Evolutionary conservation across 495 filamentous ascomycete genomes (phyloP), one percentile per base, ranked within the genome.

Genomic region (Diplogelasinospora grovesii): DNA sequence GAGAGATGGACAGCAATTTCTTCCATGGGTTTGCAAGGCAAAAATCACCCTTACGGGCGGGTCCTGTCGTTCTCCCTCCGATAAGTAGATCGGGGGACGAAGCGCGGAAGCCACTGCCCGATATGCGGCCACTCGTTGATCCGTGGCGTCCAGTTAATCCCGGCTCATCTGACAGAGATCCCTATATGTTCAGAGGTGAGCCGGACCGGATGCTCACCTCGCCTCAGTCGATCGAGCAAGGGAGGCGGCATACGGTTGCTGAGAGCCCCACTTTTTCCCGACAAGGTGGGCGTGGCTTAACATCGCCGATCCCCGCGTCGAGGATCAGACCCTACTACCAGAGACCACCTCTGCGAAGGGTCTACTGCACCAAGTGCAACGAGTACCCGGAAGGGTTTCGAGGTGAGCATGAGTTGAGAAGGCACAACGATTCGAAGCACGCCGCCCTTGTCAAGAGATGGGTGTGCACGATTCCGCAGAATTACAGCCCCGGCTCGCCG

Each of bases 341-440:
- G 46, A 82, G 90, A 30, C 86, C 85, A 13, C 73, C 75, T 15
- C 82, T 89, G 24, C 74, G 78, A 14, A 87, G 92, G 49, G 82
- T 92, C 13, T 77, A 74, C 47, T 97, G 90, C 56, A 62, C 63
- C 5, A 70, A 82, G 36, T 97, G 90, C 62, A 78, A 80, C 41
- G 79, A 85, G 47, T 79, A 89, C 33, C 86, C 85, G 0, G 81
- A 89, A 16, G 92, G 92, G 4, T 98, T 95, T 59, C 82, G 92
- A 13, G 92, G 92, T 24, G 86, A 94, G 15, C 92, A 96, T 59
- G 92, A 98, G 54, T 79, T 97, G 34, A 77, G 85, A 15, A 79
- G 90, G 29, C 92, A 98, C 58, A 80, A 78, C 45, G 84, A 92
- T 29, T 81, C 87, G 5, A 82, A 84, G 23, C 92, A 98, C 52